Base-by-base conservation (phyloP, 805 yeast species). In the Saturnispora galanensis region DNA sequence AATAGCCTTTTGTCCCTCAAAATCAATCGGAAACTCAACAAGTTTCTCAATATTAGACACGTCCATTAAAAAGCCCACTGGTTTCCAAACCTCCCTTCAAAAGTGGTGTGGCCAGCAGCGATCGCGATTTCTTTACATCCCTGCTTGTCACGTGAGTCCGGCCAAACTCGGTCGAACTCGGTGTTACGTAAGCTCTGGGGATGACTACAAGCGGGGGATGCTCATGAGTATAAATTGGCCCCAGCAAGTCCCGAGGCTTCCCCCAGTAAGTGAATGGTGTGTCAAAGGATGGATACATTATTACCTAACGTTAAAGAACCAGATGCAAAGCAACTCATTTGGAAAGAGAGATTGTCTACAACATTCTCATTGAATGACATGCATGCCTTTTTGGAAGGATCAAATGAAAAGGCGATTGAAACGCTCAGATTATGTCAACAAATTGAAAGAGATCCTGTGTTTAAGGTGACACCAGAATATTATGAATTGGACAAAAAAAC, bases 371-470 rank as follows among this genome's bases (percentile, higher is more conserved):
- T 67, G 28, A 67, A 71, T 51, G 63, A 65, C 51, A 61, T 79
- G 69, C 77, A 77, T 58, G 65, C 69, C 31, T 79, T 79, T 56
- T 55, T 79, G 47, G 85, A 79, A 54, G 73, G 77, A 3, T 60
- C 67, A 10, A 62, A 67, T 18, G 67, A 68, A 32, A 67, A 67
- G 36, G 70, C 80, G 6, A 62, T 62, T 10, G 59, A 66, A 45
- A 71, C 77, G n/a, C 73, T 72, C 49, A 52, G 57, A 13, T 58
- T 80, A 52, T 64, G 74, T 56, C 77, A 73, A 50, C 79, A 81
- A 56, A 65, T 81, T 55, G 79, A 77, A 55, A 69, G 79, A 52
- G 90, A 83, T 59, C 88, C 88, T 1, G 62, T 81, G 12, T 66
- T 83, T 46, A 69, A 73, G 34, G 70, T 78, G 1, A 69, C 70